Conservation (phyloP, 2,329 filamentous ascomycete species). For the Furcasterigmium furcatum region DNA sequence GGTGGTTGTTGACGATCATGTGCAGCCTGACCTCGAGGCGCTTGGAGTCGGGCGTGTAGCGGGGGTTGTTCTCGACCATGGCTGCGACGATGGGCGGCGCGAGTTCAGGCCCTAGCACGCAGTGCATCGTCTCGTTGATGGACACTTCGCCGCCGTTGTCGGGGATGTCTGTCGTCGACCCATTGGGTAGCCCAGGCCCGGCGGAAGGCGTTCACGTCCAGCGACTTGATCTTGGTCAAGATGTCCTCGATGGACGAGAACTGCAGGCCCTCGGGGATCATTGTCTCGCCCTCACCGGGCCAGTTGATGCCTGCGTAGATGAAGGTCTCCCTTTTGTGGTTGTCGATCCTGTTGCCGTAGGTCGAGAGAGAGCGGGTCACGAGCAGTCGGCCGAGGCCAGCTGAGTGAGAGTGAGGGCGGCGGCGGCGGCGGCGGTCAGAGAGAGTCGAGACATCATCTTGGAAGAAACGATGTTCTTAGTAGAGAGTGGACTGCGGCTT, state of each 20-base stretch:
- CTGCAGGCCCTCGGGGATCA: slow-evolving; percentile 63
- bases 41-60: slow-evolving; percentile 51
- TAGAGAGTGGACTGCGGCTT: too few species aligned
- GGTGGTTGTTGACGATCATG: slow-evolving; percentile 18
- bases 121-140: slow-evolving; percentile 39
- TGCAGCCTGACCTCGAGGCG: slow-evolving; percentile 37
- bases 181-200: slow-evolving; percentile 63
- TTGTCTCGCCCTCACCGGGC: slow-evolving; percentile 59
- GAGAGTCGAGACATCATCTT: too few species aligned
- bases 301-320: slow-evolving; percentile 57
- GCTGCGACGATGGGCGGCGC: slow-evolving; percentile 46
- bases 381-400: slow-evolving; percentile 8
- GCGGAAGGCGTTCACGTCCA: slow-evolving; percentile 62
- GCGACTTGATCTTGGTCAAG: slow-evolving; percentile 51
- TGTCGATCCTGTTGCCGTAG: slow-evolving; percentile 37
- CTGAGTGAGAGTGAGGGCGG: slow-evolving; percentile 1
- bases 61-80: slow-evolving; percentile 54
- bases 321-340: slow-evolving; percentile 37
- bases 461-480: too few species aligned
- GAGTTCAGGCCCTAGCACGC: slow-evolving; percentile 46
- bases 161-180: slow-evolving; percentile 57
- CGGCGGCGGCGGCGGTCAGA: too few species aligned
- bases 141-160: slow-evolving; percentile 45
- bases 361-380: slow-evolving; percentile 41
- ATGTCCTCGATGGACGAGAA: slow-evolving; percentile 55